These are phyloP conservation scores for Pyrenophora seminiperda DNA, from an alignment of 2,329 filamentous ascomycete genomes.

Conservation along the genomic window DNA sequence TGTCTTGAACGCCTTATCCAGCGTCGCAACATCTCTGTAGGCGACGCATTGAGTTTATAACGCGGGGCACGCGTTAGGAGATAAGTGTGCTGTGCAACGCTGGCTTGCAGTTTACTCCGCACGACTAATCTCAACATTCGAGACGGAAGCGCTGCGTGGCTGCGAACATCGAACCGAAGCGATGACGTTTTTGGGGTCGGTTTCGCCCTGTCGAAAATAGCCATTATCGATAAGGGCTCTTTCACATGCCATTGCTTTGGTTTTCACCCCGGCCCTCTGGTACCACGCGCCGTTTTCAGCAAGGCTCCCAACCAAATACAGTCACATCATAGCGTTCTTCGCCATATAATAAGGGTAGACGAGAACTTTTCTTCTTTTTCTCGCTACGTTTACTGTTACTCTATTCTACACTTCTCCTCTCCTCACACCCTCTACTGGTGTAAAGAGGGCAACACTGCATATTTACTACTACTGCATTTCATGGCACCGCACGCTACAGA, in stretches of 20 bases:
- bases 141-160: not conserved
- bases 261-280: constrained; percentile 5
- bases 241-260: constrained; percentile 32
- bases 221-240: constrained; percentile 31
- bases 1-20: constrained; percentile 21
- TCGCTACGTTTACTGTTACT: constrained; percentile 18
- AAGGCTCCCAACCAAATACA: constrained; percentile 20
- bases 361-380: constrained; percentile 8
- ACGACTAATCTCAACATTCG: not conserved
- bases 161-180: not conserved
- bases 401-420: constrained; percentile 9
- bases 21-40: constrained; percentile 20
- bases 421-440: constrained; percentile 1
- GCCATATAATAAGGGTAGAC: constrained; percentile 36
- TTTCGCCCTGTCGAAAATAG: not conserved
- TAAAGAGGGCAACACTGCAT: constrained; percentile 6
- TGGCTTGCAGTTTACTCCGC: constrained; percentile 6
- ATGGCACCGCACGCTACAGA: constrained; percentile 45
- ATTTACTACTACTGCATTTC: constrained; percentile 10
- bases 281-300: constrained; percentile 35
- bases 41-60: constrained; percentile 6
- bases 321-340: constrained; percentile 22
- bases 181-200: constrained; percentile 13
- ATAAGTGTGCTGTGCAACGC: constrained; percentile 5
- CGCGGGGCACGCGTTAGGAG: constrained; percentile 11